Percentiles rank a stretch among this genome's conserved stretches.
Conservation (phyloP, 176 grass and related monocot genomes). For the Juncus effusus region DNA sequence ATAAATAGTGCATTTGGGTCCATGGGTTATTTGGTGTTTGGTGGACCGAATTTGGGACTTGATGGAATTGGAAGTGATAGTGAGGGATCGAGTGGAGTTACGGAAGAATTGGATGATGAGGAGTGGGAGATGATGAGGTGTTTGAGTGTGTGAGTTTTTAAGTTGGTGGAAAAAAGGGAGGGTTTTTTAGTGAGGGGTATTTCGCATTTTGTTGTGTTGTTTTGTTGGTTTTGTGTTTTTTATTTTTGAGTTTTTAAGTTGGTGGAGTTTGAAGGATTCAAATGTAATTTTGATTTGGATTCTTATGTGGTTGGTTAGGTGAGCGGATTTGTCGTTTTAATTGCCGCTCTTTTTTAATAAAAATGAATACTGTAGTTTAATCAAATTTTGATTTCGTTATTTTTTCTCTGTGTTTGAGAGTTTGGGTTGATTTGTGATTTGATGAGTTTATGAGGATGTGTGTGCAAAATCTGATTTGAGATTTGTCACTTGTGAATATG, state of each 20-base stretch:
- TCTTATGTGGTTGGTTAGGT: slow-evolving; percentile 2
- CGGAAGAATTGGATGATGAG: slow-evolving; percentile 50
- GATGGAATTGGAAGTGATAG: slow-evolving; percentile 54
- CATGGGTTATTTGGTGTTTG: slow-evolving; percentile 78
- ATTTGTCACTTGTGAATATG: not conserved
- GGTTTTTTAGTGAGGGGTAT: slow-evolving; percentile 27
- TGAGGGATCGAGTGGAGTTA: slow-evolving; percentile 39
- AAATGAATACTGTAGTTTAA: slow-evolving; percentile 17
- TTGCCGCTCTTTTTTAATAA: not conserved
- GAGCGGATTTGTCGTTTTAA: slow-evolving; percentile 16
- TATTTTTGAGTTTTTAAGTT: slow-evolving; percentile 46
- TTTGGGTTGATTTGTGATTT: not conserved
- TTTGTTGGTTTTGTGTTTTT: slow-evolving; percentile 35
- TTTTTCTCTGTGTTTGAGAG: not conserved
- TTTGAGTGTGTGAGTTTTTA: slow-evolving; percentile 52
- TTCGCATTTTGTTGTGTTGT: slow-evolving; percentile 45
- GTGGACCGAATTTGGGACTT: slow-evolving; percentile 14
- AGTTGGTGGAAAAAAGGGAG: not conserved
- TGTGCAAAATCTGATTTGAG: not conserved
- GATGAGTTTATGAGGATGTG: not conserved
- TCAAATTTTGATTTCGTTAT: slow-evolving; percentile 7
- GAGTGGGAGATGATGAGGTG: slow-evolving; percentile 90
- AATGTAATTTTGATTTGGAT: slow-evolving; percentile 31
- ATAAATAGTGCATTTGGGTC: slow-evolving; percentile 52
- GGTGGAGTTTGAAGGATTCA: slow-evolving; percentile 20